phyloP scores from a whole-genome alignment of 768 basidiomycete genomes.

The Lyophyllum shimeji region DNA sequence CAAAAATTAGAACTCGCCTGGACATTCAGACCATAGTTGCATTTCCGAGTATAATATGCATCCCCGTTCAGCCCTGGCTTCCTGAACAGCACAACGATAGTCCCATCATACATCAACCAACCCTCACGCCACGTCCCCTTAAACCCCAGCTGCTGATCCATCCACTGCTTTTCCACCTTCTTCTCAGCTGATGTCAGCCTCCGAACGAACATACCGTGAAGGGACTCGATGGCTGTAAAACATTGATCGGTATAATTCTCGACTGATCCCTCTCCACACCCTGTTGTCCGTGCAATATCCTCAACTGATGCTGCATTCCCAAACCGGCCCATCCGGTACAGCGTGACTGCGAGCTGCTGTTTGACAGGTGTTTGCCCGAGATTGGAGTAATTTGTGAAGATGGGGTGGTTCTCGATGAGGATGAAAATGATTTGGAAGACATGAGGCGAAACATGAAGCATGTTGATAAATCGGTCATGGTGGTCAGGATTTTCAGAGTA shows the following conservation, averaged over 20 bases:
- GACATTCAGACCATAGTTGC: constrained; percentile 24
- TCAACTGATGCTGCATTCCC: constrained; percentile 21
- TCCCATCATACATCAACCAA: constrained; percentile 30
- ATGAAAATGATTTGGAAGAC: too few species aligned
- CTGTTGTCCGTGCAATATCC: constrained; percentile 22
- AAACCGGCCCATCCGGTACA: constrained; percentile 23
- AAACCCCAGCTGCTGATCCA: constrained; percentile 7
- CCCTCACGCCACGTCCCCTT: constrained; percentile 26
- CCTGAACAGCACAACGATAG: constrained; percentile 23
- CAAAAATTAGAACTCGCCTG: not conserved
- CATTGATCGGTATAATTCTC: constrained; percentile 8
- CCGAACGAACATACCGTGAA: constrained; percentile 5
- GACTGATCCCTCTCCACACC: constrained; percentile 17
- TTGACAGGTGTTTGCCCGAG: constrained; percentile 17
- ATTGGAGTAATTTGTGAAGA: not conserved
- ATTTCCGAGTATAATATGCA: constrained; percentile 25
- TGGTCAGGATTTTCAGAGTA: too few species aligned
- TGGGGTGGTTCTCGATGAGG: too few species aligned
- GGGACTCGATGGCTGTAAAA: constrained; percentile 6
- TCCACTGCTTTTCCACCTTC: constrained; percentile 10
- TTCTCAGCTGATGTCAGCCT: constrained; percentile 6
- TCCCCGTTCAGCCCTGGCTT: too few species aligned
- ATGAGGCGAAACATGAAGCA: too few species aligned
- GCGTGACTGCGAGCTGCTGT: constrained; percentile 23
- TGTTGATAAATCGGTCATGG: too few species aligned